Base-by-base conservation (phyloP, 306 rosid species). In the Trichosanthes cucumerina region DNA sequence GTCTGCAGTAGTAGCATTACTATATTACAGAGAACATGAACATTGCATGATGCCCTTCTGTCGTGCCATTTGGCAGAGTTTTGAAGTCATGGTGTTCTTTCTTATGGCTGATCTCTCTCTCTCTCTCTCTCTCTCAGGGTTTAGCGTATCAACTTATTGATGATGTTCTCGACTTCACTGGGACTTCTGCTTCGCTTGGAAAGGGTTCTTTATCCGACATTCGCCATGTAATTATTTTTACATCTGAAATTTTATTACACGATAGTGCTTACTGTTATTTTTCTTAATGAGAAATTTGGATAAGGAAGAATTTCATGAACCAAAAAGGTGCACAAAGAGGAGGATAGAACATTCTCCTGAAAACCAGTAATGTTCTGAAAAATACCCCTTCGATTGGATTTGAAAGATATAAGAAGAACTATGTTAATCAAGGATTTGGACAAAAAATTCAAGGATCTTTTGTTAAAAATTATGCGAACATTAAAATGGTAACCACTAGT, bases 131-230 rank as follows among this genome's bases (percentile, higher is more conserved):
- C 79, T 81, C 83, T 36, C 92, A 95, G 99, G 99, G 99, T 15
- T 84, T 95, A 86, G 99, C 99, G 23, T 92, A 79, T 85, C 99
- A 95, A 76, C 86, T 95, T 85, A 95, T 92, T 50, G 99, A 95
- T 52, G 99, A 95, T 72, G 88, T 92, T 69, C 97, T 95, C 43
- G 99, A 95, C 86, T 95, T 92, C 86, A 92, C 90, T 8, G 96
- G 97, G 86, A 89, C 97, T 24, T 89, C 99, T 28, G 86, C 96
- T 57, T 92, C 97, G 31, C 97, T 91, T 76, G 99, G 97, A 81
- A 95, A 95, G 92, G 99, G 99, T 34, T 89, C 97, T 36, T 83
- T 95, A 76, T 81, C 97, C 58, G 99, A 95, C 87, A 95, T 95
- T 64, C 88, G 85, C 31, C 93, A 86, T 79, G 99, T 95, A 92